Base-by-base conservation (phyloP, 352 stramenopile species). In the Pythium coloratum region DNA sequence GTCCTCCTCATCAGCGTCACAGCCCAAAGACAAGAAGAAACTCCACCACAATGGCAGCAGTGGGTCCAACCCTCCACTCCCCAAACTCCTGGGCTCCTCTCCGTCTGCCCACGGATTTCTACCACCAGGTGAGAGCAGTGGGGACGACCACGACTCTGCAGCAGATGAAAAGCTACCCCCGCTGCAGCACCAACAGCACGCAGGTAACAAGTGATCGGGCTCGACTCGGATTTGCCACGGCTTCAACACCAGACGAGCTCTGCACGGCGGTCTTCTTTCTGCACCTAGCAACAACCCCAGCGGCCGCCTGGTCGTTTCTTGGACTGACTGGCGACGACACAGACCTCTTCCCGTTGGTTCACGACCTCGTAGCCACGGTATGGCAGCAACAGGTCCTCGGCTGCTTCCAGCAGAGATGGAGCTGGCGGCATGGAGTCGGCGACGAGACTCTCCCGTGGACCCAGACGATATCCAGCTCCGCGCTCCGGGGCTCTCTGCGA, bases 161-260 rank as follows among this genome's bases (percentile, higher is more conserved):
- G 69, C 67, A 20, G 67, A 70, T 6, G 73, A 89, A 30, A 87
- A 86, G 53, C 71, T 91, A 6, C 77, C 78, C 26, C 76, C 72
- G 20, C 74, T 88, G 62, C 74, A 76, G 32, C 58, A 63, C 12
- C 59, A 55, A n/a, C 59, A 67, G 13, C 16, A 42, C 10, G 20
- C 40, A 32, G 32, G 24, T 38, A 67, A 62, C 36, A 65, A 62
- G 67, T 69, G 28, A 30, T 24, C 20, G 20, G 20, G 20, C 20
- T 24, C 20, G 20, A 24, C 20, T 24, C 20, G 20, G 20, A 24
- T 24, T 24, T 24, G 20, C 20, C 20, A 24, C 20, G 20, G 20
- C 28, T 30, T 28, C 26, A 18, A 28, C 18, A 2, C 0, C 10
- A 30, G 28, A 30, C 2, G 6, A 30, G 8, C 14, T 51, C n/a